Evolutionary conservation across 768 basidiomycete species (phyloP).

Genomic region (Tephrocybe sp.): DNA sequence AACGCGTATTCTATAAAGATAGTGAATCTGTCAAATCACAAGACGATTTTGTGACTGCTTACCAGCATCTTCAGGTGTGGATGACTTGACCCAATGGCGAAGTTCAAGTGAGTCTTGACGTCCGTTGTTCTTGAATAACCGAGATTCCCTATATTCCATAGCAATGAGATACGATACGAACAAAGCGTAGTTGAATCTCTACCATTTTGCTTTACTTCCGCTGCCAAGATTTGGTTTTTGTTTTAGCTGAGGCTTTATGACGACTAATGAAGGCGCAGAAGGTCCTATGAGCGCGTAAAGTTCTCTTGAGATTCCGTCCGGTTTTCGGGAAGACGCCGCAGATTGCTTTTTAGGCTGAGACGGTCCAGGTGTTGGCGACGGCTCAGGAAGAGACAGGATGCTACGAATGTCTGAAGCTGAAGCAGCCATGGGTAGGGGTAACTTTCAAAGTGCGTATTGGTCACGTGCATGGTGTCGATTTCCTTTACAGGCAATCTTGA

Average conservation of each 20-base stretch:
- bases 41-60: conserved; percentile 15
- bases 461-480: conserved; percentile 15
- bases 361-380: conserved; percentile 38
- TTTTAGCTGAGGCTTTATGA: conserved; percentile 81
- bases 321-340: conserved; percentile 52
- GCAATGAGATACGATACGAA: background rate
- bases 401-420: conserved; percentile 83
- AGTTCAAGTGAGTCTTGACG: conserved; percentile 67
- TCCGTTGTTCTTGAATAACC: conserved; percentile 69
- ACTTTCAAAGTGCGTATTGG: background rate
- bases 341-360: conserved; percentile 47
- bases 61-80: conserved; percentile 56
- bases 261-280: conserved; percentile 80
- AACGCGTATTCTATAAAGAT: conserved; percentile 68
- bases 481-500: background rate
- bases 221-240: conserved; percentile 78
- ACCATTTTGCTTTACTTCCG: conserved; percentile 72
- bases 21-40: background rate
- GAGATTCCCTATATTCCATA: conserved; percentile 61
- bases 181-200: conserved; percentile 11
- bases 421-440: conserved; percentile 54
- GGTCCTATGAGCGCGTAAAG: conserved; percentile 95
- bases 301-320: conserved; percentile 90
- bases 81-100: conserved; percentile 79
- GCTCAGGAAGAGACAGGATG: conserved; percentile 64